Base-by-base conservation (phyloP, 2,329 filamentous ascomycete genomes). In the Paecilomyces fulvus region DNA sequence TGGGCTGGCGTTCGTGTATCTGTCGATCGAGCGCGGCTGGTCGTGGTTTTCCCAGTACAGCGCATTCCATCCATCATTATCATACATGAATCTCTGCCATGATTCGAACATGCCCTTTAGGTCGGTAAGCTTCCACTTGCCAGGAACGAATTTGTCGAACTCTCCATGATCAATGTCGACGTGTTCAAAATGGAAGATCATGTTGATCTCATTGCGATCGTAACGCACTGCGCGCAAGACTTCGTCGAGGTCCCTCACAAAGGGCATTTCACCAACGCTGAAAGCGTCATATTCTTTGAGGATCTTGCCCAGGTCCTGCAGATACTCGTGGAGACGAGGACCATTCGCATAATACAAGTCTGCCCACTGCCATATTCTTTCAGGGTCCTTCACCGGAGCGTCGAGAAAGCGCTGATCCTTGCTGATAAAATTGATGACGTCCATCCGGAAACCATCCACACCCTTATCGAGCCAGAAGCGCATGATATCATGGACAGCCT, bases 401-500 rank as follows among this genome's bases (percentile, higher is more conserved):
- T 77, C 74, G 0, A 79, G 80, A 55, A 84, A 81, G 0, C 73
- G 74, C 3, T 78, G 78, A 0, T 78, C 78, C 65, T 89, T 89
- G 65, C 82, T 86, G 66, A 88, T 87, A 72, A 87, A 81, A 70
- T 89, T 89, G 70, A 89, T 86, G 0, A 86, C 85, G 64, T 90
- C 87, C 71, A 89, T 81, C n/a, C 87, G 80, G 75, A 89, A 90
- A 3, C 87, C 87, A 51, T 87, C 83, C 0, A 88, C 84, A 2
- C 88, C 89, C 30, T 83, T 81, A 52, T 88, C 76, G 0, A 94
- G 80, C 90, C 90, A 94, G 68, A 92, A 94, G 30, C 82, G 80
- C 81, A 92, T 88, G 4, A 87, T 80, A 14, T 82, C 80, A 68
- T 90, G 88, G 6, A 92, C 84, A 1, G 88, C 89, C 50, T 82